Percentiles rank a stretch among this genome's conserved stretches.
Conservation (phyloP, 2,329 filamentous ascomycete species). For the Diplodia seriata region DNA sequence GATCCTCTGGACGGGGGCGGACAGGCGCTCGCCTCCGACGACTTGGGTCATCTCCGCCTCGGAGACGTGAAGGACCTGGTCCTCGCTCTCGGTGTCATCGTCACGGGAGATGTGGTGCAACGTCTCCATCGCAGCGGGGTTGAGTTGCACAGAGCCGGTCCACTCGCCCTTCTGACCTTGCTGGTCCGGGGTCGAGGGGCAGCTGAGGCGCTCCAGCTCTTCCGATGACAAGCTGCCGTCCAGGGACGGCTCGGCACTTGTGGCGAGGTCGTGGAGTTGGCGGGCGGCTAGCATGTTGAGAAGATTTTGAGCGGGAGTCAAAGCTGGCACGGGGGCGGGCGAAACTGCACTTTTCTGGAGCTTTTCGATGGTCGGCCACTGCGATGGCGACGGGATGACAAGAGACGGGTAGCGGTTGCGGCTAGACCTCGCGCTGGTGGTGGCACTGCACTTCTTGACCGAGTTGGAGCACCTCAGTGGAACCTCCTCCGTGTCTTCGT, state of each 20-base stretch:
- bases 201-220: conserved; percentile 81
- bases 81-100: conserved; percentile 35
- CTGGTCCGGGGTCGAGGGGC: conserved; percentile 81
- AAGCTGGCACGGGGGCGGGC: conserved; percentile 53
- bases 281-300: conserved; percentile 71
- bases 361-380: conserved; percentile 64
- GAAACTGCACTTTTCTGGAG: conserved; percentile 53
- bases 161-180: conserved; percentile 65
- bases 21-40: conserved; percentile 2
- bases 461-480: conserved; percentile 60
- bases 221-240: conserved; percentile 90
- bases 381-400: conserved; percentile 64
- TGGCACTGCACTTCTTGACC: conserved; percentile 51
- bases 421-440: conserved; percentile 43
- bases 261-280: conserved; percentile 70
- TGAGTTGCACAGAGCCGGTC: conserved; percentile 66
- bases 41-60: conserved; percentile 68
- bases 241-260: conserved; percentile 83
- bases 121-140: conserved; percentile 80
- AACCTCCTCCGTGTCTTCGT: conserved; percentile 66
- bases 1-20: conserved; percentile 16
- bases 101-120: conserved; percentile 66
- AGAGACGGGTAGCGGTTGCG: conserved; percentile 64
- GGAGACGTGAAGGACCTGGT: conserved; percentile 51
- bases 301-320: conserved; percentile 72